Conservation (phyloP, 2,329 filamentous ascomycete genomes). For the Leptographium lundbergii region DNA sequence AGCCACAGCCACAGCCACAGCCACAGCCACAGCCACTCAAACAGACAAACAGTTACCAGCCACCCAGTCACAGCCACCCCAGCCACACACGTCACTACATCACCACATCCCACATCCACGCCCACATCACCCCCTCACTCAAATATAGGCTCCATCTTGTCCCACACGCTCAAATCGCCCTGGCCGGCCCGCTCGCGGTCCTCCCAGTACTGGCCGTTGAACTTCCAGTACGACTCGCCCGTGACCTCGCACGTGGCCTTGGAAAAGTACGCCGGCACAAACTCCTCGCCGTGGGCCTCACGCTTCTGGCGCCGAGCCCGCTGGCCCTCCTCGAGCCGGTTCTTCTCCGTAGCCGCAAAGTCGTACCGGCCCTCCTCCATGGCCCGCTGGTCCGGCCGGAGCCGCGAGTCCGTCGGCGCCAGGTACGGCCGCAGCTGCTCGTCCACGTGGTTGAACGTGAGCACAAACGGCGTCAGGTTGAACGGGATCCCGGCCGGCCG, state of each 20-base stretch:
- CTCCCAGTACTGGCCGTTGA: conserved; percentile 81
- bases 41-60: too few species aligned
- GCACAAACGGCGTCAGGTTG: conserved; percentile 90
- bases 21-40: too few species aligned
- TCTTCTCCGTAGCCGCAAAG: conserved; percentile 85
- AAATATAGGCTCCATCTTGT: conserved; percentile 63
- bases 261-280: conserved; percentile 72
- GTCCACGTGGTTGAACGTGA: conserved; percentile 86
- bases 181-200: conserved; percentile 52
- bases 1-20: too few species aligned
- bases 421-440: conserved; percentile 67
- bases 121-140: not conserved
- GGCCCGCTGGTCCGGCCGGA: conserved; percentile 85
- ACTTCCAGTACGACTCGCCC: conserved; percentile 82
- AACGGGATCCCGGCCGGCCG: conserved; percentile 81
- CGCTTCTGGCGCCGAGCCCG: conserved; percentile 59
- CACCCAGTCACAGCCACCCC: too few species aligned
- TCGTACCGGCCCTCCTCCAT: conserved; percentile 99
- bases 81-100: not conserved
- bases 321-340: conserved; percentile 85
- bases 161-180: conserved; percentile 50
- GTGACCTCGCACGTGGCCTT: conserved; percentile 63
- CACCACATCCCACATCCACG: not conserved
- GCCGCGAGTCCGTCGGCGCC: conserved; percentile 85
- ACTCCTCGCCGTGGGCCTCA: conserved; percentile 70